Base-by-base conservation (phyloP, 1,284 basidiomycete species). In the Heterobasidion parviporum region DNA sequence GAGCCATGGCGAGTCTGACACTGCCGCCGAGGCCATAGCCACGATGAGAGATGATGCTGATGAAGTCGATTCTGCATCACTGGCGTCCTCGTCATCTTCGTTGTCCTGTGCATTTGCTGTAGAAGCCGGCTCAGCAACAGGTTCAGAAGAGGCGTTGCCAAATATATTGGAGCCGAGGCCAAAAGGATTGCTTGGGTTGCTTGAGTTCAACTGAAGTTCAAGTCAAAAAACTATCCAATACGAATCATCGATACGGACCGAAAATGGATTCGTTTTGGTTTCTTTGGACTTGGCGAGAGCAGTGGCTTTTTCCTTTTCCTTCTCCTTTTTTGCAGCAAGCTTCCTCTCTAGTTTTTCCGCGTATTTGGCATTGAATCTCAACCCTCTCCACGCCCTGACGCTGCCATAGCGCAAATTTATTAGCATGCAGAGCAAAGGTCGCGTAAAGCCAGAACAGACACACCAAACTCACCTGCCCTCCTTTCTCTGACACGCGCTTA, bases 351-450 rank as follows among this genome's bases (percentile, higher is more conserved):
- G 74, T 65, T 89, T 87, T 18, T 74, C 74, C 5, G 89, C 90
- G 65, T 89, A 92, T 54, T 74, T 72, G 56, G 79, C 75, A 64
- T 92, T 92, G 63, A 76, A 81, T 45, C 85, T 76, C 54, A 92
- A 65, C 8, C 82, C 85, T 61, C 90, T 77, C 83, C 85, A 92
- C 45, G 87, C 89, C 34, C 89, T 84, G 52, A 92, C 72, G 64
- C 89, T 92, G 62, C 35, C 33, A 35, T 26, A 36, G 16, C 41
- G 35, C 32, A 18, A 8, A 50, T 26, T 26, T 26, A 26, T 26
- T 26, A 26, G 26, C 26, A 26, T 43, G 46, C 47, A 20, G 36
- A 18, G 8, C 36, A 18, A 35, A 32, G 12, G 38, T 41, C 38
- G 6, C n/a, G 12, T n/a, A n/a, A 10, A 41, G 38, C 10, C 38